Evolutionary conservation across 106 monocot species (phyloP).

Genomic region (Ottelia alismoides): DNA sequence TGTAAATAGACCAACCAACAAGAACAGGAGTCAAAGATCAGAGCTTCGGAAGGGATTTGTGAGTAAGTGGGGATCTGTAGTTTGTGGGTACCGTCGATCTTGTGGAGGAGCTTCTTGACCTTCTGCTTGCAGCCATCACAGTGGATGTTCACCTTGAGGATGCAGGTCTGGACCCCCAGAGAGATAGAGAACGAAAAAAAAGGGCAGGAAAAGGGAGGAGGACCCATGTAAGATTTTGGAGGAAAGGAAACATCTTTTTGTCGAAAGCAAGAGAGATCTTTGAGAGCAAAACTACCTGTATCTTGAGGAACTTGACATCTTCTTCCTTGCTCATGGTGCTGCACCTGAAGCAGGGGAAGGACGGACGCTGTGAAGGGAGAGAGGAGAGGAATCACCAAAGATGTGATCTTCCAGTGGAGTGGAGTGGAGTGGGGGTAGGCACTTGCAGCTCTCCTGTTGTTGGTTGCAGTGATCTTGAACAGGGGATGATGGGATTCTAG

Average conservation of each 20-base stretch:
- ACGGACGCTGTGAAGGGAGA: background rate
- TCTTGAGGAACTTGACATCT: conserved; percentile 21
- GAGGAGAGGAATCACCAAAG: too few species aligned
- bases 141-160: conserved; percentile 29
- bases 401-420: too few species aligned
- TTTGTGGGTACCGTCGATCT: conserved; percentile 18
- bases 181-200: background rate
- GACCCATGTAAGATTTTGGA: too few species aligned
- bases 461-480: too few species aligned
- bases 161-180: conserved; percentile 8
- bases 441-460: too few species aligned
- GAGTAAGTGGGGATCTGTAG: background rate
- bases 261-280: background rate
- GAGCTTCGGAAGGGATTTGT: too few species aligned
- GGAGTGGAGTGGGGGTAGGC: too few species aligned
- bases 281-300: conserved; percentile 5
- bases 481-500: too few species aligned
- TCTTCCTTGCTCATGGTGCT: conserved; percentile 19
- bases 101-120: conserved; percentile 25
- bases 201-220: background rate
- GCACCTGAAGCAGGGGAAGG: background rate
- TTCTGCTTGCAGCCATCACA: conserved; percentile 30
- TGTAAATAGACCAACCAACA: conserved; percentile 13
- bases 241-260: too few species aligned
- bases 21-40: too few species aligned